A percentile compares a stretch with the other conserved stretches of the same genome.
Conservation (phyloP, 2,329 filamentous ascomycete species). For the Cytospora paraplurivora region DNA sequence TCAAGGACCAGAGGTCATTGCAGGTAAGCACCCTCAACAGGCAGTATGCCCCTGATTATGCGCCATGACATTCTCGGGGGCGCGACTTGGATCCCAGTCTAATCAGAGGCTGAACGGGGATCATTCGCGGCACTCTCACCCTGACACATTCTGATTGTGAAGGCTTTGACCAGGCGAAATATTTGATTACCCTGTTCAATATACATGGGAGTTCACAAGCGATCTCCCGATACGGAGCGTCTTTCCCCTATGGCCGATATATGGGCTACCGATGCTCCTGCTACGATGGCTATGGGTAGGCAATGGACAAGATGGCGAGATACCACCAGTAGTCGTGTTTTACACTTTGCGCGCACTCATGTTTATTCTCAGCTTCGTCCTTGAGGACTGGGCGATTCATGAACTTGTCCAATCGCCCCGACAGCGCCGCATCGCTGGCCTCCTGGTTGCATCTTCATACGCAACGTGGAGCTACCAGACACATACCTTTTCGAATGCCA, state of each 20-base stretch:
- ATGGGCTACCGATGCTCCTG: slow-evolving; percentile 90
- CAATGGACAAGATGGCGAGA: slow-evolving; percentile 72
- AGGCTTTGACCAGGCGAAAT: slow-evolving; percentile 68
- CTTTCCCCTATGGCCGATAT: slow-evolving; percentile 94
- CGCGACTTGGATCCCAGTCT: not conserved
- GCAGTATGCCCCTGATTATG: not conserved
- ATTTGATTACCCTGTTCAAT: slow-evolving; percentile 85
- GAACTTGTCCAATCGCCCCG: slow-evolving; percentile 80
- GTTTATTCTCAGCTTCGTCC: slow-evolving; percentile 92
- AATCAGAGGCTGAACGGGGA: not conserved
- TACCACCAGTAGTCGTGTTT: slow-evolving; percentile 84
- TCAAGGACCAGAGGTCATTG: slow-evolving; percentile 95
- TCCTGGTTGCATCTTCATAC: slow-evolving; percentile 92
- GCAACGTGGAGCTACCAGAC: slow-evolving; percentile 99
- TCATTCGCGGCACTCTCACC: not conserved
- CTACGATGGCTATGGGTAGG: slow-evolving; percentile 92
- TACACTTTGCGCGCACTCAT: slow-evolving; percentile 87
- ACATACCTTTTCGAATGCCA: slow-evolving; percentile 96
- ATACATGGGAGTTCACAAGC: slow-evolving; percentile 95
- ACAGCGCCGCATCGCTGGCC: slow-evolving; percentile 70
- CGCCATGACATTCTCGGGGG: not conserved
- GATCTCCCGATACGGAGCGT: slow-evolving; percentile 88
- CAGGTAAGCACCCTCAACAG: slow-evolving; percentile 64
- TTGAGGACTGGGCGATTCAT: slow-evolving; percentile 96
- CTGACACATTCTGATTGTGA: slow-evolving; percentile 17